Evolutionary conservation across 2,329 filamentous ascomycete species (phyloP).

Genomic region (Exophiala spinifera): DNA sequence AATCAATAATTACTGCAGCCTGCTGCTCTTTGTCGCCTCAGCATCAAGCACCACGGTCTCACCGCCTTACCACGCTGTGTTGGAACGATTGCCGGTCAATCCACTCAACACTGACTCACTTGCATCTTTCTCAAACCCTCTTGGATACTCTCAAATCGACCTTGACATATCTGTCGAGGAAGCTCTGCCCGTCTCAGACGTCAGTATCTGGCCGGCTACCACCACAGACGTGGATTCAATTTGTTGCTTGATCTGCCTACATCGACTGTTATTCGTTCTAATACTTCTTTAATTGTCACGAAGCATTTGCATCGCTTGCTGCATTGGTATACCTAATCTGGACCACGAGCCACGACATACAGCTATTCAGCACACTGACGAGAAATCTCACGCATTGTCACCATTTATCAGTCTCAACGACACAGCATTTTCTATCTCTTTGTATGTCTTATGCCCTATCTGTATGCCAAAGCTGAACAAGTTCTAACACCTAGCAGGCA

Average conservation of each 20-base stretch:
- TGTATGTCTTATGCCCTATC: constrained; percentile 5
- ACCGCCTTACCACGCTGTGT: constrained; percentile 15
- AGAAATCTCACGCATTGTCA: constrained; percentile 17
- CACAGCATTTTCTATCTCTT: constrained; percentile 12
- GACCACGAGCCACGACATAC: constrained; percentile 1
- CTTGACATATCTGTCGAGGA: constrained; percentile 24
- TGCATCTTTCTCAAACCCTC: constrained; percentile 26
- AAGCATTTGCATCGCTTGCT: constrained; percentile 6
- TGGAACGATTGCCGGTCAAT: constrained; percentile 29
- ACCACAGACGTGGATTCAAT: constrained; percentile 15
- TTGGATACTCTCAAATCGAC: constrained; percentile 12
- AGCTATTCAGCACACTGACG: constrained; percentile 22
- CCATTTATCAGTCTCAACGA: constrained; percentile 22
- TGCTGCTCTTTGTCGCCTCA: constrained; percentile 9
- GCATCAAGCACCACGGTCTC: constrained; percentile 8
- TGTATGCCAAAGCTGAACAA: neutral
- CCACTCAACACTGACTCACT: constrained; percentile 13
- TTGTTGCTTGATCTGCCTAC: constrained; percentile 9
- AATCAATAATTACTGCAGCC: neutral
- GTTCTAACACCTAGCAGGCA: neutral
- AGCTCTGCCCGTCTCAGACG: constrained; percentile 21
- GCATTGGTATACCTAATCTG: constrained; percentile 11
- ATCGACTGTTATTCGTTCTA: constrained; percentile 5
- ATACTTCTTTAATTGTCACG: constrained; percentile 6
- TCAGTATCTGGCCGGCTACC: constrained; percentile 8